Conservation (phyloP, 805 yeast genomes). For the Candida glaebosa region DNA sequence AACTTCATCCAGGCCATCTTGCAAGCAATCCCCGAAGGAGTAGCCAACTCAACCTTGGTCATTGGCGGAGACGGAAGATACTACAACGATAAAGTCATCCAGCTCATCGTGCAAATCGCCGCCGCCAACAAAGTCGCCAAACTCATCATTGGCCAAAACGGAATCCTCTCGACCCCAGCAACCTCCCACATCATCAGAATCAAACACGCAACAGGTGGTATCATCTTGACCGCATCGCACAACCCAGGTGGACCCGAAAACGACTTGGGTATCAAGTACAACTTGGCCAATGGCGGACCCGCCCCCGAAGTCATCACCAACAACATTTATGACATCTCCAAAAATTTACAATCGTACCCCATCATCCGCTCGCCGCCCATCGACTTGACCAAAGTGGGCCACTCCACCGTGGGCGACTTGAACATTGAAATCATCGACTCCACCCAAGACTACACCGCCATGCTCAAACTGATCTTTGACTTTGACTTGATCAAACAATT, state of each 20-base stretch:
- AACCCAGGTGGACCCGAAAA: constrained; percentile 95
- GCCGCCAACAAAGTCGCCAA: constrained; percentile 90
- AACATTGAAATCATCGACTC: constrained; percentile 81
- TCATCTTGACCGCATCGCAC: constrained; percentile 93
- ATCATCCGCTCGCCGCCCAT: constrained; percentile 57
- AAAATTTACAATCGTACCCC: constrained; percentile 56
- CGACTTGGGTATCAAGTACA: constrained; percentile 95
- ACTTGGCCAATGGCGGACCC: constrained; percentile 94
- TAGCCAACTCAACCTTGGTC: constrained; percentile 68
- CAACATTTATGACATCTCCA: constrained; percentile 72
- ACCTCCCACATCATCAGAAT: constrained; percentile 90
- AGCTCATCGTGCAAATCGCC: constrained; percentile 74
- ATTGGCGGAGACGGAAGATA: constrained; percentile 97
- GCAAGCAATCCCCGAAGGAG: constrained; percentile 88
- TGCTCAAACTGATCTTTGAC: constrained; percentile 85
- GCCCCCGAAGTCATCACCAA: constrained; percentile 95
- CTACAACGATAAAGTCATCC: constrained; percentile 79
- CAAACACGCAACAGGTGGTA: constrained; percentile 81
- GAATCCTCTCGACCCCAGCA: constrained; percentile 92
- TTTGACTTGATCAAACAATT: constrained; percentile 75
- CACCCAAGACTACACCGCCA: constrained; percentile 69
- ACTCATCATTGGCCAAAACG: constrained; percentile 82
- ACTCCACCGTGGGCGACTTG: constrained; percentile 50
- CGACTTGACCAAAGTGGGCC: constrained; percentile 61
- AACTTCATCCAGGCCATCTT: constrained; percentile 88